Base-by-base conservation (phyloP, 208 protist genomes). In the Tritrichomonas foetus region DNA sequence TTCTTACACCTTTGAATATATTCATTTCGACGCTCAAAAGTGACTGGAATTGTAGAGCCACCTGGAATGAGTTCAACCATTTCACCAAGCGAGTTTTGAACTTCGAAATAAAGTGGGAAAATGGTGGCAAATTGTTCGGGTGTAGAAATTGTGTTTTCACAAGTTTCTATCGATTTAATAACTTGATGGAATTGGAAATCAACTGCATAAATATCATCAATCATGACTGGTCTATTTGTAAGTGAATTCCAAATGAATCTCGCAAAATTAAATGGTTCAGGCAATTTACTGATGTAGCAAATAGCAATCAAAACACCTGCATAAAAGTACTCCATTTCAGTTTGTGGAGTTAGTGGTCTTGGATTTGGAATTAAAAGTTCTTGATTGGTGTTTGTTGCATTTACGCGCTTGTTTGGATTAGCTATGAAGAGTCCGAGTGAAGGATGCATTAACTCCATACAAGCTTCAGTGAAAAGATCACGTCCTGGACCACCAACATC, bases 201-300 rank as follows among this genome's bases (percentile, higher is more conserved):
- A 57, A 89, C 47, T 89, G 13, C 44, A 36, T 89, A 89, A 61
- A 89, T 89, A 16, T 89, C 78, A 2, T 89, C 78, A 30, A 89
- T 89, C 3, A n/a, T 57, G 3, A 89, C 3, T 57, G 53, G 41
- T 11, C 27, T 20, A 14, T 49, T 49, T 39, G 47, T 89, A 1
- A 89, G 20, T 16, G 39, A 89, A 33, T 49, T 53, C 78, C 78
- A 89, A 57, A 89, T 27, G 16, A 89, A 57, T 39, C 44, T 14
- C 13, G 78, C 78, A 27, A 89, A 89, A 39, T n/a, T 53, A 16
- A 89, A 89, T 33, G 78, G 78, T 30, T 89, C 41, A 53, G 78
- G 78, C 20, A 89, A 39, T 57, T 49, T 25, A 0, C 16, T 36
- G 13, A 89, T 36, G 47, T 89, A 89, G 22, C 41, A 44, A 57